These are phyloP conservation scores for Setomelanomma holmii DNA, from an alignment of 2,329 filamentous ascomycete species.

Conservation along the genomic window DNA sequence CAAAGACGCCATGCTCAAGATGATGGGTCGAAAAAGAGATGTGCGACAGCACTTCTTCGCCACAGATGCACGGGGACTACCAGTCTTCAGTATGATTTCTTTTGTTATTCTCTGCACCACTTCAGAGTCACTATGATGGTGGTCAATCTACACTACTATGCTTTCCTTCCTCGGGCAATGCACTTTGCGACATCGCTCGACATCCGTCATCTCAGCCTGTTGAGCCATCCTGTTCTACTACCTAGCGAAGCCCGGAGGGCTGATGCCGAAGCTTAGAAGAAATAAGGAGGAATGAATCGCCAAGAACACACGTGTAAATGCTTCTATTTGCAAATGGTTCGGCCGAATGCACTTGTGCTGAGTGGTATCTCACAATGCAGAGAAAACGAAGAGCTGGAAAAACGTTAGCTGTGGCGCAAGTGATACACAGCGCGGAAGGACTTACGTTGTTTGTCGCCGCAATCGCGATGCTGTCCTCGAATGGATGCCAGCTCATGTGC, in stretches of 20 bases:
- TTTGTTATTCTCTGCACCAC: slow-evolving; percentile 40
- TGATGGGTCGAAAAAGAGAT: no score
- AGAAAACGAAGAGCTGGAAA: slow-evolving; percentile 63
- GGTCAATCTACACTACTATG: slow-evolving; percentile 38
- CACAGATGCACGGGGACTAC: no score
- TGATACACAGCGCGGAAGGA: slow-evolving; percentile 19
- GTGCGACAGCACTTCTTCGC: no score
- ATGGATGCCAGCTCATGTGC: slow-evolving; percentile 99
- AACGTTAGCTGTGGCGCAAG: slow-evolving; percentile 10
- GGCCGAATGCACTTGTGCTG: slow-evolving; percentile 30
- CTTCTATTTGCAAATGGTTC: slow-evolving; percentile 38
- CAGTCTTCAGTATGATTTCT: slow-evolving; percentile 24
- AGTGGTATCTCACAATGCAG: slow-evolving; percentile 54
- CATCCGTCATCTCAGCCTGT: slow-evolving; percentile 30
- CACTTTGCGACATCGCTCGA: slow-evolving; percentile 35
- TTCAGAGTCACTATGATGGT: slow-evolving; percentile 41
- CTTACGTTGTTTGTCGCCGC: slow-evolving; percentile 99
- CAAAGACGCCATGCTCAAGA: no score
- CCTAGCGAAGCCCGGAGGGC: slow-evolving; percentile 35
- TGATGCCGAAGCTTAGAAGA: slow-evolving; percentile 36
- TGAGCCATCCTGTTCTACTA: slow-evolving; percentile 38
- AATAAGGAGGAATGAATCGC: slow-evolving; percentile 36
- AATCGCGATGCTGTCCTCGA: slow-evolving; percentile 99
- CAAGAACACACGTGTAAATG: slow-evolving; percentile 34
- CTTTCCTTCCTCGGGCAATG: slow-evolving; percentile 29